Evolutionary conservation across 768 basidiomycete genomes (phyloP).

Genomic region (Collybiopsis confluens): DNA sequence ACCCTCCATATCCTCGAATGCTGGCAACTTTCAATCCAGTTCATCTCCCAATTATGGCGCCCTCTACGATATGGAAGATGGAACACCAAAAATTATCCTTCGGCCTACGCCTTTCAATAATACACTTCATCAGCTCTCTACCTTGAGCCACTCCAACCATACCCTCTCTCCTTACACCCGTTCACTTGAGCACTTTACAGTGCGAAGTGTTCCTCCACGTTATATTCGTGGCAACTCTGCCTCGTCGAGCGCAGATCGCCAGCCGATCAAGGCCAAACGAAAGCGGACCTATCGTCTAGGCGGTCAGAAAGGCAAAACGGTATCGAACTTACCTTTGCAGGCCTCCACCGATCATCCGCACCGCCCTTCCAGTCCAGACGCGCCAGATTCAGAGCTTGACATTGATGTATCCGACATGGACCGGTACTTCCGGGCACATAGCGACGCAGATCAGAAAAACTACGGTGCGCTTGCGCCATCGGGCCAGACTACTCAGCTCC

Average conservation of each 20-base stretch:
- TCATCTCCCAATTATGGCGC: constrained; percentile 14
- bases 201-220: constrained; percentile 79
- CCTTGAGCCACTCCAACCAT: constrained; percentile 85
- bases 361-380: constrained; percentile 22
- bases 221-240: constrained; percentile 29
- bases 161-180: constrained; percentile 93
- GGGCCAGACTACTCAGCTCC: background rate
- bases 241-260: constrained; percentile 37
- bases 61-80: constrained; percentile 23
- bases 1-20: constrained; percentile 12
- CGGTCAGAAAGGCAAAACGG: constrained; percentile 23
- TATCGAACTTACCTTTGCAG: constrained; percentile 12
- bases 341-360: constrained; percentile 12
- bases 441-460: constrained; percentile 10
- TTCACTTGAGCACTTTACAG: constrained; percentile 86
- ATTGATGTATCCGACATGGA: constrained; percentile 75
- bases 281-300: constrained; percentile 71
- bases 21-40: constrained; percentile 2
- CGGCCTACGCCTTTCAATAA: constrained; percentile 64
- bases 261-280: constrained; percentile 66
- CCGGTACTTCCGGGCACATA: constrained; percentile 54
- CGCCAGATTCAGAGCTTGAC: constrained; percentile 38
- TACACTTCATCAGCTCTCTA: constrained; percentile 80
- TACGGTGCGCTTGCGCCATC: constrained; percentile 5
- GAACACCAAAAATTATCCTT: constrained; percentile 55